Percentiles rank a stretch among this genome's conserved stretches.
Evolutionary conservation across 768 basidiomycete species (phyloP).

Genomic region (Dictyophora rubrovolvata): DNA sequence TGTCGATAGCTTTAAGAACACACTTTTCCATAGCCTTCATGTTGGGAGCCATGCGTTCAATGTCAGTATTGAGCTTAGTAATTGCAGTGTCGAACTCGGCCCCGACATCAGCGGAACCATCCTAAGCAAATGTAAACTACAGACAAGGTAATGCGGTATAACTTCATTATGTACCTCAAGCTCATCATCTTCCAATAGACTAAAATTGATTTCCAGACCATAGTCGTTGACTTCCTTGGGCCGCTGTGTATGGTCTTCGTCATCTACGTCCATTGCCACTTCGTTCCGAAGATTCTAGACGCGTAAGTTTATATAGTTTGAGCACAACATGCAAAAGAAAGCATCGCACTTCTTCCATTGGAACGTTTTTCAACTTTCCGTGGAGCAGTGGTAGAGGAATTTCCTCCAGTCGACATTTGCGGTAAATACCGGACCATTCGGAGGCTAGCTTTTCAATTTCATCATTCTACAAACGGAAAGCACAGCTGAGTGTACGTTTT

Average conservation of each 20-base stretch:
- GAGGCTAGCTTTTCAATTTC: slow-evolving; percentile 82
- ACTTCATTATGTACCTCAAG: slow-evolving; percentile 39
- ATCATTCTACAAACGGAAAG: slow-evolving; percentile 53
- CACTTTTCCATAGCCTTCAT: no score
- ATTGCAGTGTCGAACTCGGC: slow-evolving; percentile 68
- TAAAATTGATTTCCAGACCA: slow-evolving; percentile 86
- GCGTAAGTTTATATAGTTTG: slow-evolving; percentile 8
- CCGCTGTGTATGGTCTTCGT: no score
- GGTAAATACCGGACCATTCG: slow-evolving; percentile 79
- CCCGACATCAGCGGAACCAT: no score
- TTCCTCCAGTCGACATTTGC: slow-evolving; percentile 90
- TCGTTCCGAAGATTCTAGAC: slow-evolving; percentile 63
- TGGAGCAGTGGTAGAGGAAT: slow-evolving; percentile 67
- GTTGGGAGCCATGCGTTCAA: slow-evolving; percentile 89
- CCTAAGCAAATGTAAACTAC: slow-evolving; percentile 33
- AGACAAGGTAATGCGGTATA: background rate
- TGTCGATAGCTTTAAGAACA: background rate
- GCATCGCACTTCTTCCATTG: slow-evolving; percentile 81
- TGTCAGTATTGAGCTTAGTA: slow-evolving; percentile 60
- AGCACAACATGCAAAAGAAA: background rate
- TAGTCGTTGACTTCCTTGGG: slow-evolving; percentile 66
- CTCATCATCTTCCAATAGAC: slow-evolving; percentile 62
- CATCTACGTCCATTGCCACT: no score
- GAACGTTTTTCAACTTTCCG: slow-evolving; percentile 77
- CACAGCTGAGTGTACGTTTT: background rate